Percentiles rank a stretch among this genome's conserved stretches.
These are phyloP conservation scores for Rhododendron simsii DNA, from an alignment of 148 eudicot genomes.

Conservation along the genomic window DNA sequence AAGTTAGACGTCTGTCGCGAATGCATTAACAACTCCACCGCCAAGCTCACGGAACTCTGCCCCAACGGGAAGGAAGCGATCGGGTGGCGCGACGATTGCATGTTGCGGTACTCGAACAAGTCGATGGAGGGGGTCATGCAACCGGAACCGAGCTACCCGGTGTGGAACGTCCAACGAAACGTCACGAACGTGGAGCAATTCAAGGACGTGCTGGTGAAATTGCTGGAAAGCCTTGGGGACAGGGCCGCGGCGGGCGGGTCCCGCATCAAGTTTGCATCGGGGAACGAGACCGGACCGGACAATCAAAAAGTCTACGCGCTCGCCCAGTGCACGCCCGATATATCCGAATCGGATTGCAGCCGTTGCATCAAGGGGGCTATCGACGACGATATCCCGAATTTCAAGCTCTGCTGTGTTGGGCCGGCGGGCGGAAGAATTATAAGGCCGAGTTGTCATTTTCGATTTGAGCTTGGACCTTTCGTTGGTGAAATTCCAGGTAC, in stretches of 20 bases:
- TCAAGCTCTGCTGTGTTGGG: neutral
- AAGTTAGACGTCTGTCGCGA: neutral
- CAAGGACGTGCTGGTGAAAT: slow-evolving; percentile 2
- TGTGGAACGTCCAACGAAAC: neutral
- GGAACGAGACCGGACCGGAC: neutral
- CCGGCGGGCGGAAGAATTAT: neutral
- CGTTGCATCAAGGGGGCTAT: slow-evolving; percentile 24
- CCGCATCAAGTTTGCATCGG: slow-evolving; percentile 28
- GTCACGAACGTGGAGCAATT: neutral
- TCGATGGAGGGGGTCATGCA: slow-evolving; percentile 2
- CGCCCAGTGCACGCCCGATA: slow-evolving; percentile 50
- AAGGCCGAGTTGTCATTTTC: slow-evolving; percentile 1
- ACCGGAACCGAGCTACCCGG: no score
- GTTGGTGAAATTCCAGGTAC: neutral
- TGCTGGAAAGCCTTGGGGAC: slow-evolving; percentile 18
- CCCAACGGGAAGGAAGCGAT: slow-evolving; percentile 18
- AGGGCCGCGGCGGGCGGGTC: slow-evolving; percentile 28
- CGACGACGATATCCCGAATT: neutral
- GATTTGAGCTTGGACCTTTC: neutral
- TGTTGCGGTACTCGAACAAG: slow-evolving; percentile 29
- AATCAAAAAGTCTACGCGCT: slow-evolving; percentile 13
- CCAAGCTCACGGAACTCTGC: neutral
- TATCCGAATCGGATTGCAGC: slow-evolving; percentile 18
- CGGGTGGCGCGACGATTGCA: slow-evolving; percentile 29
- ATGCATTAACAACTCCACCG: slow-evolving; percentile 20